Evolutionary conservation across 805 yeast species (phyloP), one percentile per base, ranked within the genome.

Genomic region (Saccharomycopsis schoenii): DNA sequence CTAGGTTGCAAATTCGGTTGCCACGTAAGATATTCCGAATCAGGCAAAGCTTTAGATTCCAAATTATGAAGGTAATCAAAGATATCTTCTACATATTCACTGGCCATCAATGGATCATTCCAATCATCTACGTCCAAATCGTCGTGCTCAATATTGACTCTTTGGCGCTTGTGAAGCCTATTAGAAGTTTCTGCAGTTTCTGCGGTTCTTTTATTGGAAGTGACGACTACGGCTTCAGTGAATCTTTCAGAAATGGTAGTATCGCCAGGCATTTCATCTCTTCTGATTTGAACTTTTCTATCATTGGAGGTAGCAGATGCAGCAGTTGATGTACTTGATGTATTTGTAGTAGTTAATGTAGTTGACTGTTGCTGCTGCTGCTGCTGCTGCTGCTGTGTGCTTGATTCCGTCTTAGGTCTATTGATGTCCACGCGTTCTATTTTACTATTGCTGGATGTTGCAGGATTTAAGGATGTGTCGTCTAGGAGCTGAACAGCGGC

Each of bases 61-160:
- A 86, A 76, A 68, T 80, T 84, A 70, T 85, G 84, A 67, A 92
- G 75, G 72, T 88, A 90, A 37, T 82, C 86, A 72, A 89, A 92
- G 61, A 93, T 92, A 63, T 90, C 97, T 64, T 77, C 81, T 60
- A 88, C 96, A 72, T 92, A 93, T 75, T 93, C 99, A 64, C 91
- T 83, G 39, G 89, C 97, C 97, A 93, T 92, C 64, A 89, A 74
- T 21, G 91, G 89, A 70, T 87, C 93, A 65, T 83, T 86, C 56
- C 73, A 69, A 69, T 87, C 92, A 64, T 83, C 88, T 37, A 78
- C 81, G 68, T 87, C 94, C 62, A 86, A 74, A 70, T 86, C 89
- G 68, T 86, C 91, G 58, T 73, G 75, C 54, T 72, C 76, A 25
- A 62, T 56, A 29, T 55, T 60, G 21, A 57, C 47, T 39, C 59